Evolutionary conservation across 2,329 filamentous ascomycete genomes (phyloP), one percentile per base, ranked within the genome.

Genomic region (Leptographium wingfieldii): DNA sequence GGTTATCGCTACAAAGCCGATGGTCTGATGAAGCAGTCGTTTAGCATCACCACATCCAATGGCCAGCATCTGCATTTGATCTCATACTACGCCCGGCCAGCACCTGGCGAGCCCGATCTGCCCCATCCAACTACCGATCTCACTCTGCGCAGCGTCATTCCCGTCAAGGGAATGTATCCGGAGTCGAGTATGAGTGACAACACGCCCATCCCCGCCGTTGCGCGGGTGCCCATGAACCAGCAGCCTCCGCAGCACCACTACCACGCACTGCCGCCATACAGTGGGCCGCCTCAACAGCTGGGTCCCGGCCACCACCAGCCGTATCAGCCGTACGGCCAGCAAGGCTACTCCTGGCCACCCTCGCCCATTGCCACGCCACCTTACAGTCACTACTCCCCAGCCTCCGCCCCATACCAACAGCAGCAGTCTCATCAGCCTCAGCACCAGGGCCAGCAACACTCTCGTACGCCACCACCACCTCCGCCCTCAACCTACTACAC

Each of bases 11-110:
- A 96, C 75, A 99, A 96, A 78, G 89, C 87, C 11, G 94, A 99
- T 68, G 94, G 94, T 0, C 81, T 99, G 4, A 96, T 97, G 91
- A 99, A 99, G 81, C 94, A 99, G 74, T 97, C 94, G 0, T 99
- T 97, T 79, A 97, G 92, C 75, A 97, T 99, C 74, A 96, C 92
- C 27, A 97, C 94, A 1, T 90, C 88, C 1, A 85, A 80, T 46
- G 68, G 90, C 65, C 91, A 96, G 68, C 94, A 97, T 70, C 84
- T 99, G 2, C 94, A 99, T 74, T 81, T 99, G 57, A 99, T 99
- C 74, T 96, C 92, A 67, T 99, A 99, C 76, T 97, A 92, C 73
- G 88, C 91, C 3, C 83, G 92, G 60, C 88, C 89, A 33, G 84
- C 90, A 61, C 83, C 88, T 3, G 83, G 83, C 40, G 80, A 85